phyloP scores from a whole-genome alignment of 345 rosid genomes.

The Durio zibethinus region DNA sequence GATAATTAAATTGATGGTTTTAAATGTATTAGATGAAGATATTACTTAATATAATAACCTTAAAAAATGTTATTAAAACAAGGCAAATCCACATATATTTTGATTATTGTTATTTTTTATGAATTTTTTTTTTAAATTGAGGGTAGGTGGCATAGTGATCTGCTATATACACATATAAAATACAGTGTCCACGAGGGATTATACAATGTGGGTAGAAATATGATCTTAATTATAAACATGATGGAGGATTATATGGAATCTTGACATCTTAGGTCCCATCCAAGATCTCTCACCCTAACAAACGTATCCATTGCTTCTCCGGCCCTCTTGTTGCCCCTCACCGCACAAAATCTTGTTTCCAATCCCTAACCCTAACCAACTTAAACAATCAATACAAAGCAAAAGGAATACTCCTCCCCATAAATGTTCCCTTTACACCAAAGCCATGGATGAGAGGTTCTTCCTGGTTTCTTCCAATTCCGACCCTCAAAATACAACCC shows the following conservation, averaged over 20 bases:
- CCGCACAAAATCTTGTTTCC: neutral
- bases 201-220: neutral
- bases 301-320: slow-evolving; percentile 5
- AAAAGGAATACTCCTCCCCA: neutral
- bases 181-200: neutral
- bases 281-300: slow-evolving; percentile 10
- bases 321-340: neutral
- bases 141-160: neutral
- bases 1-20: no score
- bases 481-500: neutral
- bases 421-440: neutral
- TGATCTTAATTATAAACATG: neutral
- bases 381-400: no score
- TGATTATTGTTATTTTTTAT: no score
- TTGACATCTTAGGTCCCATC: neutral
- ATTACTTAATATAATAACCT: no score
- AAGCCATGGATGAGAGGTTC: slow-evolving; percentile 3
- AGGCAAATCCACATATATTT: neutral
- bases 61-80: neutral
- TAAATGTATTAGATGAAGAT: no score
- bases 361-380: neutral
- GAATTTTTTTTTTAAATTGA: neutral
- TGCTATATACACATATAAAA: neutral
- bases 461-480: slow-evolving; percentile 6
- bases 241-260: neutral